Conservation (phyloP, 768 basidiomycete species). For the Lenzites betulinus region DNA sequence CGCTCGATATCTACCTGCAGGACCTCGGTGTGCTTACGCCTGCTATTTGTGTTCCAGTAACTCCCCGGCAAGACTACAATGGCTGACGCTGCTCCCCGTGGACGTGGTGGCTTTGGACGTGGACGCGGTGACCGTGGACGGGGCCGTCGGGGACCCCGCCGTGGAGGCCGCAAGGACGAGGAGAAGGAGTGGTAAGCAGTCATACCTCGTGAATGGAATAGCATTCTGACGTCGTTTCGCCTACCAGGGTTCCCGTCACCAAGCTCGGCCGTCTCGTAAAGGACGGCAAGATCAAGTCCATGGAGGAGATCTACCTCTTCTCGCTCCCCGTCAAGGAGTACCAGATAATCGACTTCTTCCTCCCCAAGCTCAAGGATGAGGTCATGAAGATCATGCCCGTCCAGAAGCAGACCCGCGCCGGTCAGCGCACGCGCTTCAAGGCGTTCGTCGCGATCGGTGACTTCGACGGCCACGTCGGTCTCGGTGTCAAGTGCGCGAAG, state of each 20-base stretch:
- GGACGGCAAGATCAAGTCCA: conserved; percentile 99
- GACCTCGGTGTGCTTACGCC: conserved; percentile 24
- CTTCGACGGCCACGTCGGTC: conserved; percentile 97
- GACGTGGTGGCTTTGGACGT: conserved; percentile 82
- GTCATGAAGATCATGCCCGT: conserved; percentile 99
- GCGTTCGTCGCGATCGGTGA: conserved; percentile 99
- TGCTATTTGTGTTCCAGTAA: conserved; percentile 21
- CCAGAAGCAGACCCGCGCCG: conserved; percentile 99
- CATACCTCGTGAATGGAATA: neutral
- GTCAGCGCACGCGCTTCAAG: conserved; percentile 99
- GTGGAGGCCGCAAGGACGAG: conserved; percentile 98
- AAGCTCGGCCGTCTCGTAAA: conserved; percentile 99
- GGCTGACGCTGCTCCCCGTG: conserved; percentile 82
- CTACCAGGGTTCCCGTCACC: conserved; percentile 88
- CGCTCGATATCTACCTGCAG: neutral
- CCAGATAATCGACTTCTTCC: conserved; percentile 99
- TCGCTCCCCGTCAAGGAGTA: conserved; percentile 99
- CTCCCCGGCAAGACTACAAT: conserved; percentile 43
- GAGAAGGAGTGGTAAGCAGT: conserved; percentile 94
- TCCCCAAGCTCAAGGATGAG: conserved; percentile 98
- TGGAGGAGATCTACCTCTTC: conserved; percentile 99
- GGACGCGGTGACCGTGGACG: conserved; percentile 78
- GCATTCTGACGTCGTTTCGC: neutral
- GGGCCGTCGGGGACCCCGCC: conserved; percentile 79
- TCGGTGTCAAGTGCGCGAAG: conserved; percentile 99